These are phyloP conservation scores for Dactylellina leptospora DNA, from an alignment of 2,329 filamentous ascomycete species.

Conservation along the genomic window DNA sequence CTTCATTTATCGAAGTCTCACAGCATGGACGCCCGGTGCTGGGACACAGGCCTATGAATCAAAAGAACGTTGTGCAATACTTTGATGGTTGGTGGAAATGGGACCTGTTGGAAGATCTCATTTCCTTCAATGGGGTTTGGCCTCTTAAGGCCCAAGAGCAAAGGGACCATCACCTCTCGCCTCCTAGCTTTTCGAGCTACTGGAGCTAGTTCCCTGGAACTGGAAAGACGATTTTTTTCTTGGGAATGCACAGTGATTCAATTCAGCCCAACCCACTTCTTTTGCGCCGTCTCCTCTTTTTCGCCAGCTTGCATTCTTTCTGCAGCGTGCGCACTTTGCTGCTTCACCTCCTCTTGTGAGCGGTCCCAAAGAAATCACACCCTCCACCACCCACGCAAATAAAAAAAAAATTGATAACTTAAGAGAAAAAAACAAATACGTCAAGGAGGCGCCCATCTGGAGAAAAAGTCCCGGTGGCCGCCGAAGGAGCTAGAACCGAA, in stretches of 20 bases:
- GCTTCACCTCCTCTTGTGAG: constrained; percentile 50
- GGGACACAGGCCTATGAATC: constrained; percentile 8
- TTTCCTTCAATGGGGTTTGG: constrained; percentile 47
- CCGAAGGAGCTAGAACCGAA: constrained; percentile 50
- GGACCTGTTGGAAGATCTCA: constrained; percentile 46
- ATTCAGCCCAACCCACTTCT: constrained; percentile 39
- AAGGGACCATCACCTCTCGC: constrained; percentile 29
- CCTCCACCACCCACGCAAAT: constrained; percentile 17
- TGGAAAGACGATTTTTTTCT: constrained; percentile 23
- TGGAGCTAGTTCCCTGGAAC: constrained; percentile 53
- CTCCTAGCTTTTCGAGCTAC: constrained; percentile 50
- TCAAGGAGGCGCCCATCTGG: constrained; percentile 32
- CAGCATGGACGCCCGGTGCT: constrained; percentile 8
- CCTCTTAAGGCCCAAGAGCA: constrained; percentile 20
- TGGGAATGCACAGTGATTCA: constrained; percentile 51
- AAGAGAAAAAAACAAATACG: constrained; percentile 25
- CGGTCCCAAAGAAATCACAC: constrained; percentile 54
- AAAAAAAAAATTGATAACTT: constrained; percentile 25
- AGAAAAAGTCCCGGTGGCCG: constrained; percentile 49
- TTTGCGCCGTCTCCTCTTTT: constrained; percentile 1
- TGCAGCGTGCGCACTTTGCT: constrained; percentile 41
- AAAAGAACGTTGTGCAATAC: constrained; percentile 17
- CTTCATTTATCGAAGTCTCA: constrained; percentile 14
- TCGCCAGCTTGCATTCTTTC: constrained; percentile 53
- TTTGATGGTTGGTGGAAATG: constrained; percentile 51